These are phyloP conservation scores for Sindora glabra DNA, from an alignment of 306 rosid genomes.

Conservation along the genomic window DNA sequence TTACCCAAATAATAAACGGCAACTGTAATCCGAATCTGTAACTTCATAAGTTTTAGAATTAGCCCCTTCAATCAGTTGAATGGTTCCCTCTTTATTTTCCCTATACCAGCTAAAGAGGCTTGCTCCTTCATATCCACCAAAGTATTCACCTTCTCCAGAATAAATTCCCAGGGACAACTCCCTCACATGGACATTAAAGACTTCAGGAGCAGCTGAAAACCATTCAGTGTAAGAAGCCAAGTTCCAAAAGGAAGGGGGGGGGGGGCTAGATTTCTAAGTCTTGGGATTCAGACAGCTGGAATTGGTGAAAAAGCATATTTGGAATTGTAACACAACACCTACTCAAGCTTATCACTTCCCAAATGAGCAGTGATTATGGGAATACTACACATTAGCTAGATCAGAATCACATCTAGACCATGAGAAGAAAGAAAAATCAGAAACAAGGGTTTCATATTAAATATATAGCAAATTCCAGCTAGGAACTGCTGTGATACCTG, in stretches of 20 bases:
- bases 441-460: neutral
- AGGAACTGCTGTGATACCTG: conserved; percentile 46
- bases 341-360: neutral
- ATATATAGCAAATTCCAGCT: neutral
- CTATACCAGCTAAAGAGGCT: conserved; percentile 88
- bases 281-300: too few species aligned
- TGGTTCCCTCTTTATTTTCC: conserved; percentile 70
- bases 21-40: conserved; percentile 72
- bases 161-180: conserved; percentile 63
- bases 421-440: conserved; percentile 1
- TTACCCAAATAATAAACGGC: conserved; percentile 85
- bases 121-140: conserved; percentile 90
- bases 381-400: neutral
- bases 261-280: too few species aligned
- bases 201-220: conserved; percentile 79
- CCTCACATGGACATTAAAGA: conserved; percentile 50
- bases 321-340: neutral
- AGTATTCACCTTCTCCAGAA: conserved; percentile 90
- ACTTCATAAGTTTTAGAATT: conserved; percentile 56
- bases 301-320: neutral
- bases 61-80: conserved; percentile 58
- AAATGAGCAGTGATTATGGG: neutral
- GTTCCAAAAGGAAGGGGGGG: neutral
- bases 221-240: conserved; percentile 13
- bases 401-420: conserved; percentile 4